A percentile compares a stretch with the other conserved stretches of the same genome.
Evolutionary conservation across 2,329 filamentous ascomycete species (phyloP).

Genomic region (Exophiala phaeomuriformis): DNA sequence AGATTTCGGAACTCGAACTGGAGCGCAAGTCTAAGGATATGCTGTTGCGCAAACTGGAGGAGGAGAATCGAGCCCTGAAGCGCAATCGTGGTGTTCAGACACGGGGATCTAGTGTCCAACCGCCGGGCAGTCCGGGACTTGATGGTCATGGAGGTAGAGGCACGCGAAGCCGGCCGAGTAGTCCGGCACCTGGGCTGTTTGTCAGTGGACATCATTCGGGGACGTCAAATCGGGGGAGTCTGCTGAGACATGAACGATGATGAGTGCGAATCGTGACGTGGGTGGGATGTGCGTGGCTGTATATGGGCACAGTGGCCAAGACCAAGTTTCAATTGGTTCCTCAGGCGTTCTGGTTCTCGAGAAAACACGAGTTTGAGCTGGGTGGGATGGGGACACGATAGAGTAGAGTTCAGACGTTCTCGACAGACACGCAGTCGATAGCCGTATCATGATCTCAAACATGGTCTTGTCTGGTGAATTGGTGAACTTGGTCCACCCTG

Average conservation of each 20-base stretch:
- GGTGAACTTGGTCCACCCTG: too few relatives aligned
- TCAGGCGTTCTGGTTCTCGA: too few relatives aligned
- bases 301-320: too few relatives aligned
- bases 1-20: slow-evolving; percentile 36
- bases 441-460: too few relatives aligned
- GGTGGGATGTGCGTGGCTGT: neutral
- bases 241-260: slow-evolving; percentile 18
- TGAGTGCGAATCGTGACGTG: neutral
- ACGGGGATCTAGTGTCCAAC: slow-evolving; percentile 28
- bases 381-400: too few relatives aligned
- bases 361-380: too few relatives aligned
- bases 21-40: slow-evolving; percentile 34
- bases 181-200: slow-evolving; percentile 21
- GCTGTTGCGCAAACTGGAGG: slow-evolving; percentile 38
- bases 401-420: too few relatives aligned
- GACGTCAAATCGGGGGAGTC: slow-evolving; percentile 13
- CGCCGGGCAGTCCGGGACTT: slow-evolving; percentile 24
- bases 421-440: too few relatives aligned
- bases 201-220: slow-evolving; percentile 2
- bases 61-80: slow-evolving; percentile 40
- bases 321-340: too few relatives aligned
- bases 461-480: too few relatives aligned
- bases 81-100: slow-evolving; percentile 30
- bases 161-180: slow-evolving; percentile 24
- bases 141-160: slow-evolving; percentile 13